phyloP scores from a whole-genome alignment of 192 early-diverging fungal genomes.

The Coemansia sp. region DNA sequence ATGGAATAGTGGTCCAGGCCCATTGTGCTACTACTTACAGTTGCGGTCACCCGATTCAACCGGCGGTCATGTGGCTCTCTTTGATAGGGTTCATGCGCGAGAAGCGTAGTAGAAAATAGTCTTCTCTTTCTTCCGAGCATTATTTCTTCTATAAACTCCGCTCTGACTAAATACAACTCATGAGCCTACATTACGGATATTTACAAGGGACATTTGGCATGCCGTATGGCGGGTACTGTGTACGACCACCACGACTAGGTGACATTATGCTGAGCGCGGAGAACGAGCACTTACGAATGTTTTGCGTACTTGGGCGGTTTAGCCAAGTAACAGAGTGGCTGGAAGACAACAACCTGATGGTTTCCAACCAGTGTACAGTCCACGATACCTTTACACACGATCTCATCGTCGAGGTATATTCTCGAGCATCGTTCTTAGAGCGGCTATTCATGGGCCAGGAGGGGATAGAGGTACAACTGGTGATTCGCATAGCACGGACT shows the following conservation, averaged over 20 bases:
- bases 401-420: conserved; percentile 39
- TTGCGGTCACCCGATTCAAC: not conserved
- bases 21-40: not conserved
- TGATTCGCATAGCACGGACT: conserved; percentile 42
- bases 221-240: conserved; percentile 54
- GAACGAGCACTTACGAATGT: conserved; percentile 39
- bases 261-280: conserved; percentile 30
- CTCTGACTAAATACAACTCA: conserved; percentile 3
- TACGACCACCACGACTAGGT: conserved; percentile 15
- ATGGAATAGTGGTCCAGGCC: conserved; percentile 12
- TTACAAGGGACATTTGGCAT: conserved; percentile 53
- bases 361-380: conserved; percentile 18
- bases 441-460: conserved; percentile 25
- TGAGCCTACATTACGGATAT: conserved; percentile 44
- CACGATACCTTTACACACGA: conserved; percentile 50
- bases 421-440: conserved; percentile 17
- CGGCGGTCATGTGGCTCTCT: not conserved
- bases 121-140: not conserved
- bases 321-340: conserved; percentile 37
- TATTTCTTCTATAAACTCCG: not conserved
- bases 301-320: conserved; percentile 43
- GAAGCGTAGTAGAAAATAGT: not conserved
- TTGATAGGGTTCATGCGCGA: not conserved
- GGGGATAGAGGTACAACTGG: conserved; percentile 28
- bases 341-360: conserved; percentile 13